A percentile compares a stretch with the other conserved stretches of the same genome.
These are phyloP conservation scores for Naganishia sp. DNA, from an alignment of 1,284 basidiomycete genomes.

Conservation along the genomic window DNA sequence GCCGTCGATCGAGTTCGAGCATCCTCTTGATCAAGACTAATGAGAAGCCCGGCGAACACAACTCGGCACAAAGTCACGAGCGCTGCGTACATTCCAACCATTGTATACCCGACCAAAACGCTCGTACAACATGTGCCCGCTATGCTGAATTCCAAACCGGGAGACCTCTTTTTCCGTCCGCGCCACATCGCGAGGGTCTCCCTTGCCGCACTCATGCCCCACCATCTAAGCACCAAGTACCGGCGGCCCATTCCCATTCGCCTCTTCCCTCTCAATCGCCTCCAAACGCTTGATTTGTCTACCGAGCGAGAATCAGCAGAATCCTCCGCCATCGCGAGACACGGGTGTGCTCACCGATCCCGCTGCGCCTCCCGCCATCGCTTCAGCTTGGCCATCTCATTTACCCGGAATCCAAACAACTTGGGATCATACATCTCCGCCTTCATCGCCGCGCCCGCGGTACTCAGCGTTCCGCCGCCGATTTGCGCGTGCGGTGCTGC, in stretches of 20 bases:
- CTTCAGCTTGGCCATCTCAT: constrained; percentile 87
- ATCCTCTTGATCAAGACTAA: too few species aligned
- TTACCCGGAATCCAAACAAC: constrained; percentile 91
- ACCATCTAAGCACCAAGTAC: not conserved
- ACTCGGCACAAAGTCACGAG: too few species aligned
- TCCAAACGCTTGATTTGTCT: constrained; percentile 55
- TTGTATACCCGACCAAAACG: too few species aligned
- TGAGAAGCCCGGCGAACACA: too few species aligned
- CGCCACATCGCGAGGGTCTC: too few species aligned
- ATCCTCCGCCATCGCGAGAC: not conserved
- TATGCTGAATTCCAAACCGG: too few species aligned
- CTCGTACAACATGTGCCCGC: too few species aligned
- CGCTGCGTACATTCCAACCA: too few species aligned
- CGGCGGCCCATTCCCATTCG: constrained; percentile 8
- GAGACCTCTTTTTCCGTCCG: too few species aligned
- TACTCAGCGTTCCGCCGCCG: constrained; percentile 57
- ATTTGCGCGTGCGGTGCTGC: constrained; percentile 17
- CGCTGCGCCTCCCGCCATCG: constrained; percentile 89
- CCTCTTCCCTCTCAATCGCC: constrained; percentile 49
- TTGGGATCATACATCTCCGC: constrained; percentile 84
- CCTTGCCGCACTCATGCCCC: not conserved
- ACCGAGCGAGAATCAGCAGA: constrained; percentile 3
- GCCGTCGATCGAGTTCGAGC: too few species aligned
- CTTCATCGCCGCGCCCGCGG: constrained; percentile 76
- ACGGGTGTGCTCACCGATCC: constrained; percentile 63